Evolutionary conservation across 2,329 filamentous ascomycete genomes (phyloP), one percentile per base, ranked within the genome.

Genomic region (Colletotrichum navitas): DNA sequence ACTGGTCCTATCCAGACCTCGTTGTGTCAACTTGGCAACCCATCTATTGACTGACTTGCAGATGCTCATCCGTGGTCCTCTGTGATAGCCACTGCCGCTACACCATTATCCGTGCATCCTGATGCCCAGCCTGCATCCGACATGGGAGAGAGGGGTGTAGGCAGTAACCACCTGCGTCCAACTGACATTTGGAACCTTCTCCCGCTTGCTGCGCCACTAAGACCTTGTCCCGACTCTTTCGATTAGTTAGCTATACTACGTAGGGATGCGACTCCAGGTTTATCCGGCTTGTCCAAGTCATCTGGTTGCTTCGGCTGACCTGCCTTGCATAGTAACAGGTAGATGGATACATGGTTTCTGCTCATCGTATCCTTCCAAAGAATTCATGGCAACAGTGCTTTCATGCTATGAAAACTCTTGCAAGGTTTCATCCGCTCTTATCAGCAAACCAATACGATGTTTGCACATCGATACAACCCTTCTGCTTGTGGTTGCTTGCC

Each of bases 1-100:
- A 61, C 62, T 72, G 70, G 67, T 66, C 43, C 67, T 61, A 66
- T 66, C 61, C 66, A 72, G 56, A 36, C 67, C 66, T 63, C 55
- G 61, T 41, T 52, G 45, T 41, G 26, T 43, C 14, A 43, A 52
- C 66, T 72, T 72, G 70, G 70, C 70, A 41, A 24, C 39, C 66
- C 59, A 47, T 71, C 65, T 71, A 71, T 71, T 68, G 70, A 71
- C 55, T 72, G 56, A 66, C 47, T 68, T 71, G 68, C 47, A 74
- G 71, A 64, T 58, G 29, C 5, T 52, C 21, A 51, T 45, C 8
- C n/a, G 14, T 41, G 6, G 4, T 5, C 64, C 71, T 71, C 65
- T 63, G 73, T 49, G n/a, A 49, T 49, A 14, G 43, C 71, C 73
- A 74, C 56, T 75, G 59, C 67, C 72, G 45, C 61, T 63, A 69